Base-by-base conservation (phyloP, 441 rosid genomes). In the Gossypium schwendimanii region DNA sequence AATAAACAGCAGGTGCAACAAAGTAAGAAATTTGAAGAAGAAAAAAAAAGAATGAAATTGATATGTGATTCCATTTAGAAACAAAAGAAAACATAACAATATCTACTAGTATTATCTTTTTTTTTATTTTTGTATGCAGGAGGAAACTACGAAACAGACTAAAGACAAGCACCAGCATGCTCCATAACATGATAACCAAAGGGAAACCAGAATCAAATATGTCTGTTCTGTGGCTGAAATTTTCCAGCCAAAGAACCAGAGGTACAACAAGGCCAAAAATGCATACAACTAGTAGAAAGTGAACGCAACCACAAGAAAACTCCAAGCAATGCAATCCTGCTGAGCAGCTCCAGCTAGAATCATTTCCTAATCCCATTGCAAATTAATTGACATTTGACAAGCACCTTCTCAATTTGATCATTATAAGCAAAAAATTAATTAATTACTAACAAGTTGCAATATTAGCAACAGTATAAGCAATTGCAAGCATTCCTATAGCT, bases 241-340 rank as follows among this genome's bases (percentile, higher is more conserved):
- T 7, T 39, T 53, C 31, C 57, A 69, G 28, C 26, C 47, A 53
- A 11, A 52, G 18, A 10, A 52, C 49, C 21, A 50, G 60, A 28
- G 44, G 15, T 50, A 28, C 9, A 68, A 28, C 4, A 68, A 50
- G 23, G 59, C 60, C n/a, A 52, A 49, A 20, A 31, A 18, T 68
- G 47, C 47, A 24, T 58, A 28, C 31, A 45, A 63, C 7, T 26
- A 52, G n/a, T 11, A 28, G n/a, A 11, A 68, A 52, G 26, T 68
- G 11, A 68, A 68, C 11, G 61, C 47, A 67, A 69, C 24, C 6
- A 6, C 47, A 68, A 68, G 71, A 68, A 53, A 69, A 26, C 17
- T 21, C 45, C 31, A 31, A 50, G 33, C 49, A 28, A 69, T 31
- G 15, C 44, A 67, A 44, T 45, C 69, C 21, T 14, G 52, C 57